A percentile compares a stretch with the other conserved stretches of the same genome.
Evolutionary conservation across 2,329 filamentous ascomycete genomes (phyloP).

Genomic region (Fusarium dlaminii): DNA sequence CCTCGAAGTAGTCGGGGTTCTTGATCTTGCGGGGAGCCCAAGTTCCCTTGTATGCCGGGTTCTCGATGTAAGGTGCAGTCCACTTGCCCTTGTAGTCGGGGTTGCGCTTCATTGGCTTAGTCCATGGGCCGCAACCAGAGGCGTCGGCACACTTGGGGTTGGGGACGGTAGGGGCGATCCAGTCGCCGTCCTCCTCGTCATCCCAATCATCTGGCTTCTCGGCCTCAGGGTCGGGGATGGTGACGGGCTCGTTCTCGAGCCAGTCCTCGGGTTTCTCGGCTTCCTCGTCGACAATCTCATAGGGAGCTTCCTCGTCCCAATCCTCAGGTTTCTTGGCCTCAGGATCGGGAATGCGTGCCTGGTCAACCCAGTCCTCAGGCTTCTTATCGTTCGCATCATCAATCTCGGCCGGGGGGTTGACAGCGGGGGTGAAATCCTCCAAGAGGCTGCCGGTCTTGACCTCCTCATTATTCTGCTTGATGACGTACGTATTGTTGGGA

Average conservation of each 20-base stretch:
- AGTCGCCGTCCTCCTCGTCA: constrained; percentile 99
- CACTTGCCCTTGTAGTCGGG: constrained; percentile 99
- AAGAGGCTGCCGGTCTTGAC: constrained; percentile 91
- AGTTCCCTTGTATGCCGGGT: constrained; percentile 96
- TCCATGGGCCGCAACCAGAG: constrained; percentile 94
- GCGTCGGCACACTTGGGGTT: constrained; percentile 96
- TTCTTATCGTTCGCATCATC: constrained; percentile 94
- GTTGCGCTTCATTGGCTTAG: constrained; percentile 92
- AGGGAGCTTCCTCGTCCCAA: constrained; percentile 98
- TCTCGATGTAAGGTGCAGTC: constrained; percentile 91
- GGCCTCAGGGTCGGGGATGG: constrained; percentile 90
- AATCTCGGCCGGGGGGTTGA: constrained; percentile 95
- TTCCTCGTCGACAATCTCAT: constrained; percentile 93
- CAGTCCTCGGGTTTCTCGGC: constrained; percentile 94
- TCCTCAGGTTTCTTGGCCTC: constrained; percentile 96
- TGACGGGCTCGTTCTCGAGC: constrained; percentile 88
- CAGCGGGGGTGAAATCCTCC: constrained; percentile 91
- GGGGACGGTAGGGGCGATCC: constrained; percentile 86
- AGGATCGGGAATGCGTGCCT: constrained; percentile 89
- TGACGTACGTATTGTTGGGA: constrained; percentile 93
- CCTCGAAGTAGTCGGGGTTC: constrained; percentile 96
- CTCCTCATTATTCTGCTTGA: constrained; percentile 89
- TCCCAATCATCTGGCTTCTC: constrained; percentile 99
- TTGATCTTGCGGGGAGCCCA: constrained; percentile 96
- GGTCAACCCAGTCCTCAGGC: constrained; percentile 95